phyloP scores from a whole-genome alignment of 371 early-diverging fungal species.

The Actinomucor elegans region DNA sequence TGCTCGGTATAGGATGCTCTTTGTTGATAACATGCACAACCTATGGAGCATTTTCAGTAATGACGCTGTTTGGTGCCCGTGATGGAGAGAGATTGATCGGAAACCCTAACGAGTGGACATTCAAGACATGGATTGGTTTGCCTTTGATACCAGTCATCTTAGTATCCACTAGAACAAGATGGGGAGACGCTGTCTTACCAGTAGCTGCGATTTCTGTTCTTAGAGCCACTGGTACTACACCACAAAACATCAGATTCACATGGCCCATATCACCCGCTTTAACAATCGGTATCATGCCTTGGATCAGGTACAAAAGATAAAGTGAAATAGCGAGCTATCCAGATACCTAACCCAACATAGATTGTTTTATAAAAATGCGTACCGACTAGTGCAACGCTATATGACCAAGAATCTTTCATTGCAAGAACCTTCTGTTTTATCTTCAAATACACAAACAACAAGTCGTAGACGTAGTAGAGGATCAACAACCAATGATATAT shows the following conservation, averaged over 20 bases:
- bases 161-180: slow-evolving; percentile 56
- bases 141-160: slow-evolving; percentile 67
- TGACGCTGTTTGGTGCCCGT: slow-evolving; percentile 64
- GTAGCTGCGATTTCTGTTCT: slow-evolving; percentile 31
- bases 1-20: slow-evolving; percentile 64
- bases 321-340: too few species aligned
- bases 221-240: slow-evolving; percentile 20
- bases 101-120: slow-evolving; percentile 59
- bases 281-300: slow-evolving; percentile 57
- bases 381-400: slow-evolving; percentile 5
- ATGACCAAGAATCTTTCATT: slow-evolving; percentile 12
- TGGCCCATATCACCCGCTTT: slow-evolving; percentile 59
- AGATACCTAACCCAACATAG: background rate
- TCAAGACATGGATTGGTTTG: slow-evolving; percentile 67
- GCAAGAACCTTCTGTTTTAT: slow-evolving; percentile 3
- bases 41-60: slow-evolving; percentile 69
- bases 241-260: slow-evolving; percentile 28
- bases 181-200: slow-evolving; percentile 41
- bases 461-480: background rate
- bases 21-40: slow-evolving; percentile 61
- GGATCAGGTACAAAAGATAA: slow-evolving; percentile 53
- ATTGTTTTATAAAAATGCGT: slow-evolving; percentile 21
- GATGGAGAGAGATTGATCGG: slow-evolving; percentile 69
- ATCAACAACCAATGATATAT: slow-evolving; percentile 1
- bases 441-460: background rate